These are phyloP conservation scores for Obba rivulosa DNA, from an alignment of 768 basidiomycete species.

Conservation along the genomic window DNA sequence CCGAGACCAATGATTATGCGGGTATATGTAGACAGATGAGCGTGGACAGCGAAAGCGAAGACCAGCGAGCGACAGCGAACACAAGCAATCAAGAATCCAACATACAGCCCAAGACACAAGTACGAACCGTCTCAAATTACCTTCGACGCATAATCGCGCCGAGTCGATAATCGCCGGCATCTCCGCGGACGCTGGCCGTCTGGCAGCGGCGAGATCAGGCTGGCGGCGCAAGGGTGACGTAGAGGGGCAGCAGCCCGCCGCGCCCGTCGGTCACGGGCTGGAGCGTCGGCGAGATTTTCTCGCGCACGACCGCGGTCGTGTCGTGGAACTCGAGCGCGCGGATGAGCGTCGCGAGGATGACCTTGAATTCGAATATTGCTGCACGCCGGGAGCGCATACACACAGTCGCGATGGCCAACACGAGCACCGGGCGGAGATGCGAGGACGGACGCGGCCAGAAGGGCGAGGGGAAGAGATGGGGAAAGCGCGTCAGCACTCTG, in stretches of 20 bases:
- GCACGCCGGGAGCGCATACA: background rate
- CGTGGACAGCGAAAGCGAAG: too few species aligned
- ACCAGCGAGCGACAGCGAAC: too few species aligned
- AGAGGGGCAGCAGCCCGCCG: slow-evolving; percentile 20
- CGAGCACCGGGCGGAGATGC: too few species aligned
- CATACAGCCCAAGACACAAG: too few species aligned
- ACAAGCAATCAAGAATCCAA: too few species aligned
- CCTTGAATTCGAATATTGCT: slow-evolving; percentile 37
- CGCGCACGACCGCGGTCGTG: slow-evolving; percentile 26
- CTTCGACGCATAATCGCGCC: too few species aligned
- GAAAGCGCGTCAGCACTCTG: too few species aligned
- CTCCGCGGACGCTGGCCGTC: too few species aligned
- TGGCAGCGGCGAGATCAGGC: background rate
- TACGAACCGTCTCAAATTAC: too few species aligned
- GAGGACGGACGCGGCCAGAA: background rate
- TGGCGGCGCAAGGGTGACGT: slow-evolving; percentile 17
- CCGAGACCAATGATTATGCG: too few species aligned
- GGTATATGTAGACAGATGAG: too few species aligned
- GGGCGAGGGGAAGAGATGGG: background rate
- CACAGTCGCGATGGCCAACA: background rate
- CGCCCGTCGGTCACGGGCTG: slow-evolving; percentile 30
- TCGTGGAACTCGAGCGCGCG: slow-evolving; percentile 32
- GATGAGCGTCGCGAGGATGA: slow-evolving; percentile 32
- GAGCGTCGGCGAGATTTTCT: slow-evolving; percentile 30
- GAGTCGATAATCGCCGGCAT: too few species aligned